Evolutionary conservation across 768 basidiomycete species (phyloP).

Genomic region (Russula sp.): DNA sequence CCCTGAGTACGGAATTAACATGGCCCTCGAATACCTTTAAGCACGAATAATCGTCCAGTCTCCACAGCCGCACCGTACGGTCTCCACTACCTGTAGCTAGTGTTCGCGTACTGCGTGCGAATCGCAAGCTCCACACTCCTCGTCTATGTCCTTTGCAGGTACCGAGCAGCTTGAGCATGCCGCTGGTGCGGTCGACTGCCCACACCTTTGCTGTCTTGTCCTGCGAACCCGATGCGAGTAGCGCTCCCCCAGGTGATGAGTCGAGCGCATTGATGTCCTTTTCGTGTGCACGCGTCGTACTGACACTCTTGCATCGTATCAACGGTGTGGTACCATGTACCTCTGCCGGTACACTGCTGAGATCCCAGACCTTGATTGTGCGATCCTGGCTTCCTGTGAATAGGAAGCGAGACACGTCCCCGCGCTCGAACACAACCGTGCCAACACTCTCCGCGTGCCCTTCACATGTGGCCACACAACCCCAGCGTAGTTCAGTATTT

Average conservation of each 20-base stretch:
- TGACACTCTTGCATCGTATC: constrained; percentile 71
- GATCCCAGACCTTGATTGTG: constrained; percentile 98
- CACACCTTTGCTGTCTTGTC: constrained; percentile 93
- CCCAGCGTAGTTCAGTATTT: constrained; percentile 42
- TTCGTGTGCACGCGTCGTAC: constrained; percentile 88
- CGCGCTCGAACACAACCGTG: constrained; percentile 76
- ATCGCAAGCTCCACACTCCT: constrained; percentile 92
- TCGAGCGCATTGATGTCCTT: constrained; percentile 99
- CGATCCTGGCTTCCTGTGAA: constrained; percentile 96
- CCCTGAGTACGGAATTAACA: constrained; percentile 90
- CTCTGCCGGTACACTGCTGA: constrained; percentile 43
- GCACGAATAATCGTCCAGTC: constrained; percentile 86
- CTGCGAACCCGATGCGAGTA: constrained; percentile 92
- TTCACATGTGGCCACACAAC: constrained; percentile 80
- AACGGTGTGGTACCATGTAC: no score
- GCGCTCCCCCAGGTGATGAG: constrained; percentile 78
- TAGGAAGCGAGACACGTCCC: constrained; percentile 49
- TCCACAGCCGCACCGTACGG: constrained; percentile 93
- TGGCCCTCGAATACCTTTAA: constrained; percentile 97
- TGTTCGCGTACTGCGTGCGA: constrained; percentile 73
- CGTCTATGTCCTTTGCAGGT: constrained; percentile 95
- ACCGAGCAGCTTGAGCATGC: constrained; percentile 70
- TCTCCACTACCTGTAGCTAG: constrained; percentile 94
- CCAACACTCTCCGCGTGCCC: constrained; percentile 94
- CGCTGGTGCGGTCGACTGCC: constrained; percentile 53